Base-by-base conservation (phyloP, 306 rosid genomes). In the Begonia masoniana region DNA sequence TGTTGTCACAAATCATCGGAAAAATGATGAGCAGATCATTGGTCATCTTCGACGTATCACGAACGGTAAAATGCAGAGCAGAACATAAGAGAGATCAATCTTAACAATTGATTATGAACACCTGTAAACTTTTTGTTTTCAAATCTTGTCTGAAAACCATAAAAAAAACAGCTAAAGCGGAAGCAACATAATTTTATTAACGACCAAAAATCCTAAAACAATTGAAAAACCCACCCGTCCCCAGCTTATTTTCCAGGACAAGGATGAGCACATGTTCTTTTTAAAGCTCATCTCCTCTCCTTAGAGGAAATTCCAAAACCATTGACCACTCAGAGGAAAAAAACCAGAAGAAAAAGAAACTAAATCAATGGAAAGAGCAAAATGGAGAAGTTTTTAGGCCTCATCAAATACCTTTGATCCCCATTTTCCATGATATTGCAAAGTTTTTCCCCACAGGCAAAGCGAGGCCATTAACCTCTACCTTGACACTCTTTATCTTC, bases 351-450 rank as follows among this genome's bases (percentile, higher is more conserved):
- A 59, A 52, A 54, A 6, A n/a, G 60, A 43, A 43, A 43, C 65
- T 43, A 62, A 65, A 47, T 47, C 26, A 19, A 16, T 31, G 39
- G 49, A 15, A 14, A 10, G 10, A 31, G 56, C 21, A 51, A 12
- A 39, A 35, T 17, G 13, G 10, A 15, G 10, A 61, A 47, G 15
- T 13, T 50, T 47, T 17, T 14, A 5, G 21, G 13, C 50, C 41
- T 56, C 64, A 21, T 47, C 24, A 78, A 7, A 31, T 31, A 56
- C 47, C 58, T 50, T 61, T 68, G 62, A 67, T 10, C 65, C 76
- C 86, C 94, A 91, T 81, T 59, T 81, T 86, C 96, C 96, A 91
- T n/a, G 76, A 68, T 64, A 91, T 0, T 5, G 72, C 94, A 62
- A 91, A 91, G 76, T 77, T 91, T 54, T 81, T 81, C 11, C 96